phyloP scores from a whole-genome alignment of 140 eudicot genomes.

The Ambrosia hybrid region DNA sequence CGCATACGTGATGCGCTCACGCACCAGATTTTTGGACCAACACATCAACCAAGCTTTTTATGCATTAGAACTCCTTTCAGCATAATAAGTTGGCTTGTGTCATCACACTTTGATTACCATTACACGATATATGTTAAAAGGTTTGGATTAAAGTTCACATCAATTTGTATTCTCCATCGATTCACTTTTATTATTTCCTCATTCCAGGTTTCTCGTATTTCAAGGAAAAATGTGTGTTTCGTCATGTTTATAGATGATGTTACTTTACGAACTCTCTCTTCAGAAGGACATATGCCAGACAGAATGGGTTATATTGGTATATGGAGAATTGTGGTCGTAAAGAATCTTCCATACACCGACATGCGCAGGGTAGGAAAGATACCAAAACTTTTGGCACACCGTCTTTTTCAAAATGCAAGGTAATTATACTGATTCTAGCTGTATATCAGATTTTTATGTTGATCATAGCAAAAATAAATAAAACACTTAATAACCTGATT shows the following conservation, averaged over 20 bases:
- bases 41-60: too few species aligned
- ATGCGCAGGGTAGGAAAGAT: slow-evolving; percentile 99
- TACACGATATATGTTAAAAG: too few species aligned
- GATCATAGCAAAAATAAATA: too few species aligned
- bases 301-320: slow-evolving; percentile 85
- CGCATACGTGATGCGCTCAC: too few species aligned
- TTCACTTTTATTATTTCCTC: slow-evolving; percentile 18
- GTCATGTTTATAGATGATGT: slow-evolving; percentile 93
- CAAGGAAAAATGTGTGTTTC: slow-evolving; percentile 96
- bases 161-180: too few species aligned
- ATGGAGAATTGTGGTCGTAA: slow-evolving; percentile 90
- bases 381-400: slow-evolving; percentile 88
- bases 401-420: slow-evolving; percentile 95
- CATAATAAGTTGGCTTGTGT: too few species aligned
- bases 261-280: slow-evolving; percentile 75
- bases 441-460: not conserved
- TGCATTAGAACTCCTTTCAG: too few species aligned
- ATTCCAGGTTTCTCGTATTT: slow-evolving; percentile 76
- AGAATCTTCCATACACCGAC: slow-evolving; percentile 90
- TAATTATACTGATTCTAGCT: slow-evolving; percentile 32
- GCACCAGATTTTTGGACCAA: too few species aligned
- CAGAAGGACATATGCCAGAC: slow-evolving; percentile 90
- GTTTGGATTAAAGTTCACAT: too few species aligned
- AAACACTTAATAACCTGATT: too few species aligned
- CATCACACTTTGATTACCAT: too few species aligned